Base-by-base conservation (phyloP, 2,329 filamentous ascomycete species). In the Neophaeococcomyces mojaviensis region DNA sequence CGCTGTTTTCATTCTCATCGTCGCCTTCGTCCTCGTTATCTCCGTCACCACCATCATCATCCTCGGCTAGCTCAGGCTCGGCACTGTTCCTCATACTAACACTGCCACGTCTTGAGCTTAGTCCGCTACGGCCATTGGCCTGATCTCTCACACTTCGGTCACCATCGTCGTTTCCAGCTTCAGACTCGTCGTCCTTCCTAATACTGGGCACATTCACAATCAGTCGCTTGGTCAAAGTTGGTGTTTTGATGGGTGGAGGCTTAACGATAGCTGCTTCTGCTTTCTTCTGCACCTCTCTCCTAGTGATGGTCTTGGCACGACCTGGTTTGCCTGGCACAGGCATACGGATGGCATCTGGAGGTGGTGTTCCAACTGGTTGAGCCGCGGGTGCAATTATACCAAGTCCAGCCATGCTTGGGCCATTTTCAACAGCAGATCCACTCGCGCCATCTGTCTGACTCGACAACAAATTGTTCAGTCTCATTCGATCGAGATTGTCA, bases 261-360 rank as follows among this genome's bases (percentile, higher is more conserved):
- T 67, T 71, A 50, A 63, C 59, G 2, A 73, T 69, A 49, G 77
- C 77, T 0, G 72, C 70, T 59, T 82, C 79, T 7, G 78, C 78
- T 51, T 72, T 72, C 36, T 73, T 72, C 49, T 77, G 72, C 20
- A 82, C 70, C 52, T 82, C 78, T 12, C 77, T 68, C 22, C 77
- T 68, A 5, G 77, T 76, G 5, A 82, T 76, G 4, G 77, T 75
- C 56, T 79, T 78, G 16, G 74, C 72, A 46, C 76, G 64, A 8
- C 66, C 24, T 55, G 59, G 34, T 52, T 55, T 51, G 13, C 49
- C 37, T 18, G 53, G 44, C 13, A 45, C 48, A 33, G 41, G 46
- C 8, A 38, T 43, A 13, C 44, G 46, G 4, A 48, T 44, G 2
- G 58, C 57, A 7, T 40, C 30, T 26, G 39, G 35, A 42, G 48